phyloP scores from a whole-genome alignment of 495 filamentous ascomycete genomes.

The Xylaria flabelliformis region DNA sequence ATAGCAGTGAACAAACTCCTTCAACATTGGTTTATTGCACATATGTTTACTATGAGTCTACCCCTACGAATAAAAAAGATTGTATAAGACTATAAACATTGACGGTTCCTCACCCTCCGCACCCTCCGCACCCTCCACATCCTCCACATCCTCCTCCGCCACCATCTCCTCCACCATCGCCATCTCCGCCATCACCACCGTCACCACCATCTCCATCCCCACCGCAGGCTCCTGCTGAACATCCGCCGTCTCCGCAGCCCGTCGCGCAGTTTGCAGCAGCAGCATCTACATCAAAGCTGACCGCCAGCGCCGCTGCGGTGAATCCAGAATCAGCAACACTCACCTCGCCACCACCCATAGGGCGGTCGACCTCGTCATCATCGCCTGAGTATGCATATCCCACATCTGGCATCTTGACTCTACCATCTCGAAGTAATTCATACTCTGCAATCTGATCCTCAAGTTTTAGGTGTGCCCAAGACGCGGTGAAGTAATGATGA shows the following conservation, averaged over 20 bases:
- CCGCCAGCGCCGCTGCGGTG: background rate
- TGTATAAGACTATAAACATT: background rate
- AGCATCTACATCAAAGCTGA: background rate
- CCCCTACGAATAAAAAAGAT: background rate
- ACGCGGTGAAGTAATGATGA: background rate
- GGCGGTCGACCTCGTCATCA: background rate
- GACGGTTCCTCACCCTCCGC: background rate
- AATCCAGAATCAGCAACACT: background rate
- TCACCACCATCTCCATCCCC: background rate
- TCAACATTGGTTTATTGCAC: background rate
- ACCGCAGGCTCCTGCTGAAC: background rate
- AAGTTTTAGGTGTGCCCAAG: background rate
- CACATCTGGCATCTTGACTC: slow-evolving; percentile 2
- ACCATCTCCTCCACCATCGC: background rate
- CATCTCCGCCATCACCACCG: background rate
- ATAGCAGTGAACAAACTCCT: background rate
- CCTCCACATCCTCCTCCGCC: background rate
- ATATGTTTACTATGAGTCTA: background rate
- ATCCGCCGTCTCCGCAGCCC: background rate
- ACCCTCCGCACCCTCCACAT: background rate
- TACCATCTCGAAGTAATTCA: background rate
- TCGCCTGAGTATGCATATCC: background rate
- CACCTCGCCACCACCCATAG: background rate
- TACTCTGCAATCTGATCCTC: background rate
- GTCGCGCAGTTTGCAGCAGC: background rate